A percentile compares a stretch with the other conserved stretches of the same genome.
Conservation (phyloP, 2,329 filamentous ascomycete species). For the Colletotrichum sp. region DNA sequence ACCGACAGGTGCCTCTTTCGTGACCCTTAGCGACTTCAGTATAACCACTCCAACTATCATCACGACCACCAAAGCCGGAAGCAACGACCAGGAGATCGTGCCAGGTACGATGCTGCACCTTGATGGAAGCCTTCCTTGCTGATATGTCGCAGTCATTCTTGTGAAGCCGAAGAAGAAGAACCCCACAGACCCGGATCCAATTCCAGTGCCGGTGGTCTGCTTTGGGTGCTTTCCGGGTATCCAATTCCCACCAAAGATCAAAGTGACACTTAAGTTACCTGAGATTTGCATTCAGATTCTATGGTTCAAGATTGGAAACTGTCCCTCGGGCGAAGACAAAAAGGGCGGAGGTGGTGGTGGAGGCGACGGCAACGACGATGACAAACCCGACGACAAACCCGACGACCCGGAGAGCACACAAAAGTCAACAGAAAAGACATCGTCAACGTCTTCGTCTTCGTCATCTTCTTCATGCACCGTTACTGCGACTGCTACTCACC, state of each 20-base stretch:
- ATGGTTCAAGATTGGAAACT: not conserved
- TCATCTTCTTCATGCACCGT: not conserved
- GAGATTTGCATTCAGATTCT: not conserved
- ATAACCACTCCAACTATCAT: not conserved
- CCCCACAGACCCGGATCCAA: not conserved
- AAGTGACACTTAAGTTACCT: not conserved
- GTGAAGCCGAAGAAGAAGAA: not conserved
- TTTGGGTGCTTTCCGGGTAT: not conserved
- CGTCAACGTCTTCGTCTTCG: not conserved
- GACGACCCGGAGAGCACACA: not conserved
- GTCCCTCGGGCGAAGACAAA: not conserved
- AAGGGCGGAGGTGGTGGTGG: not conserved
- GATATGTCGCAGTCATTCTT: not conserved
- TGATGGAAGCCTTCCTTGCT: not conserved
- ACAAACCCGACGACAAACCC: not conserved
- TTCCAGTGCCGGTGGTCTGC: not conserved
- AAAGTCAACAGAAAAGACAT: not conserved
- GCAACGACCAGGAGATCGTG: not conserved
- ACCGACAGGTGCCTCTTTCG: not conserved
- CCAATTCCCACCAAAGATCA: not conserved
- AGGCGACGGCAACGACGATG: not conserved
- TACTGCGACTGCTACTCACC: not conserved
- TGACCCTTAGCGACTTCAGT: not conserved
- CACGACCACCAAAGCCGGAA: not conserved
- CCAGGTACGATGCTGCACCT: not conserved